Conservation (phyloP, 495 filamentous ascomycete genomes). For the Hypoxylon trugodes region DNA sequence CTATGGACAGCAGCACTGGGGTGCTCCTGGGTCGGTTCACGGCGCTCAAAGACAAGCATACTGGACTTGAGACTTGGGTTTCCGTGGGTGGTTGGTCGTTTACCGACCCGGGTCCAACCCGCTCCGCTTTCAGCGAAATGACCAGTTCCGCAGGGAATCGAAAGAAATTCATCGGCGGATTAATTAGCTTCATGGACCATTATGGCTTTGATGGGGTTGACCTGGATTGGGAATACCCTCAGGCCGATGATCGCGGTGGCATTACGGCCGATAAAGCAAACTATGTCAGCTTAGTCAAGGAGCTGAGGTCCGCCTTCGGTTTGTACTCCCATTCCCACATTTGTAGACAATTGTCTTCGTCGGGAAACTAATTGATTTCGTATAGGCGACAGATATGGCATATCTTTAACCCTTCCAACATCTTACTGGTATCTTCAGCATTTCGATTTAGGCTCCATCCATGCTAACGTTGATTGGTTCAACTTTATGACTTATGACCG, state of each 20-base stretch:
- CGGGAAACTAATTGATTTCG: slow-evolving; percentile 4
- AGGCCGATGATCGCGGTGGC: slow-evolving; percentile 50
- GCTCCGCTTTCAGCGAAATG: slow-evolving; percentile 22
- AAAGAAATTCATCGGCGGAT: slow-evolving; percentile 53
- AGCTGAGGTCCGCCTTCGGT: too few relatives aligned
- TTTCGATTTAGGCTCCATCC: slow-evolving; percentile 58
- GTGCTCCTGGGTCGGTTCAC: neutral
- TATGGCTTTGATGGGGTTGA: slow-evolving; percentile 66
- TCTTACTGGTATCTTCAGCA: slow-evolving; percentile 64
- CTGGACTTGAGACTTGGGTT: slow-evolving; percentile 47
- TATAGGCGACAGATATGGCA: slow-evolving; percentile 43
- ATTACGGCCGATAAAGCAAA: slow-evolving; percentile 50
- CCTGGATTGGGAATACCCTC: slow-evolving; percentile 68
- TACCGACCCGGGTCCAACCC: slow-evolving; percentile 45
- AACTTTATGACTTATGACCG: slow-evolving; percentile 67
- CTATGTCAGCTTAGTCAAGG: slow-evolving; percentile 52
- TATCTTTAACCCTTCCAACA: slow-evolving; percentile 53
- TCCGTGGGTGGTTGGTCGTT: slow-evolving; percentile 56
- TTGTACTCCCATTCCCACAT: too few relatives aligned
- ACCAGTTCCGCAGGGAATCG: slow-evolving; percentile 42
- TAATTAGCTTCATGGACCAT: slow-evolving; percentile 52
- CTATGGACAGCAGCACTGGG: neutral
- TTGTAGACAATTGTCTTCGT: too few relatives aligned
- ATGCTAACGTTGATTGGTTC: slow-evolving; percentile 57
- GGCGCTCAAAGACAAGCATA: neutral